Base-by-base conservation (phyloP, 2,329 filamentous ascomycete genomes). In the Sarocladium kiliense region DNA sequence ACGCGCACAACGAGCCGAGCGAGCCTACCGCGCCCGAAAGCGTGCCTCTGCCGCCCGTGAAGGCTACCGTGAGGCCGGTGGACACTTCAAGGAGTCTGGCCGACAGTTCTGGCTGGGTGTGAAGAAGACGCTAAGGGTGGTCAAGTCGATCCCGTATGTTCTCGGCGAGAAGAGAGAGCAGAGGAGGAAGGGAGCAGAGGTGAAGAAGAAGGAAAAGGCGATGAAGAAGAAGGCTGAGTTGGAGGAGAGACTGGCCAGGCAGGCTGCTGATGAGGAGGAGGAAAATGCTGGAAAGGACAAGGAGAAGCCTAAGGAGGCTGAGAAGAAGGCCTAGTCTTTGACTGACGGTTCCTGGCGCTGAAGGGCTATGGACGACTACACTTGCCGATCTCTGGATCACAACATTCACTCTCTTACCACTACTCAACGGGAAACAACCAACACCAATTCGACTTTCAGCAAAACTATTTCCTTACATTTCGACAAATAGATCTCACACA, bases 21-120 rank as follows among this genome's bases (percentile, higher is more conserved):
- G 65, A 36, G 62, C 67, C 41, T 77, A 76, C 66, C 66, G 65
- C 37, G 65, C 71, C 32, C 68, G 65, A 56, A 76, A 76, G 67
- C 70, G 73, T 10, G 66, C 72, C 11, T 63, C 70, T 18, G 61
- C 65, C 11, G 73, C 73, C 25, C 71, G 73, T 10, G 61, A 65
- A 34, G 66, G 71, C 62, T 68, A 66, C 56, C 58, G 62, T 51
- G 69, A 74, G 42, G 71, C 74, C 27, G 70, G 66, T 61, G 62
- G 60, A 14, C 74, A 77, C 61, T 73, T 74, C 57, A 55, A 60
- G 27, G 64, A 74, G 59, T 66, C 68, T 4, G 60, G 65, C 45
- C 54, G 61, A 12, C 74, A 77, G 61, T 62, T 77, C n/a, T 58
- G 55, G 32, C 54, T 64, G 36, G 74, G 66, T 19, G 19, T 72